Evolutionary conservation across 2,329 filamentous ascomycete species (phyloP), one percentile per base, ranked within the genome.

Genomic region (Colletotrichum filicis): DNA sequence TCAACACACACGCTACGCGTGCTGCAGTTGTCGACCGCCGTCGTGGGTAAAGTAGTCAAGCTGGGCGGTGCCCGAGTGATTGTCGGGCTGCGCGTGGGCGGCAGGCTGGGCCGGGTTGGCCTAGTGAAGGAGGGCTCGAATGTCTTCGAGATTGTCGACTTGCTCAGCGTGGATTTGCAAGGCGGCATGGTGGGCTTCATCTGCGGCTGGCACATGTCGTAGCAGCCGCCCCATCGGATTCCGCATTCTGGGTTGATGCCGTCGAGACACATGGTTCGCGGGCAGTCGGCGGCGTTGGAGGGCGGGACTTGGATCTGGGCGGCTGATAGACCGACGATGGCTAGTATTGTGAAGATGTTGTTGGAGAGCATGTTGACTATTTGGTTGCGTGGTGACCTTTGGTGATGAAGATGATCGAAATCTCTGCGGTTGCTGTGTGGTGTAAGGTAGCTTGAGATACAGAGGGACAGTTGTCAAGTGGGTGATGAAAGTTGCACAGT

Each of bases 191-290:
- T 74, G 19, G 74, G 74, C 42, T 26, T 52, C 22, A 35, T n/a
- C 19, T 32, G 12, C 12, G 64, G 69, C 68, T 73, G 61, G 71
- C 81, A 82, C 16, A 75, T 71, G 66, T 81, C 75, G 69, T 79
- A 82, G 58, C 81, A 82, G 6, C 73, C 77, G 79, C 79, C 79
- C 37, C 74, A 82, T 8, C 22, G 49, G 5, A 74, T 19, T 19
- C 76, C 76, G 56, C 81, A 82, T 1, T 78, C 75, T 1, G 71
- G 28, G 58, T 78, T 79, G 8, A 79, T 69, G 30, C 65, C 77
- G 7, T 80, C 76, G 42, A 81, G 49, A 60, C 81, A 82, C 26
- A 81, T 67, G 5, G 64, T 72, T 49, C 32, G 37, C 19, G 74
- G 74, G 59, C 74, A 75, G 52, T 66, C 26, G 22, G 26, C 55